Conservation (phyloP, 2,329 filamentous ascomycete genomes). For the Diplodia mutila region DNA sequence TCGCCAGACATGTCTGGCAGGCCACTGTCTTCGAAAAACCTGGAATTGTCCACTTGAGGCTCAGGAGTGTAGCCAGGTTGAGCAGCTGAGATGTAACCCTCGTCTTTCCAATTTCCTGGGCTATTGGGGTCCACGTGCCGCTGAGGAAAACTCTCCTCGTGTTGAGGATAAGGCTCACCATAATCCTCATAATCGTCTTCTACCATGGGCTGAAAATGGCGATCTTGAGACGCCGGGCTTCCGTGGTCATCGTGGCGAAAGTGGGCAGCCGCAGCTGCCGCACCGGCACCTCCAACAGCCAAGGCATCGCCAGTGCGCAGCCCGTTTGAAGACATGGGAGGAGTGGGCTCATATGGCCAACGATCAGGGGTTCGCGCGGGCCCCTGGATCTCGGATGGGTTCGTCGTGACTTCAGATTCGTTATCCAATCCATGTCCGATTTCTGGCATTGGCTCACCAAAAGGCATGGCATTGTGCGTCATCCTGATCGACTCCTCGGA, state of each 20-base stretch:
- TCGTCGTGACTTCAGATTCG: constrained; percentile 73
- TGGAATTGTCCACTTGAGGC: constrained; percentile 48
- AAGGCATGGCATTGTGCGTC: constrained; percentile 71
- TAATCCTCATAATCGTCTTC: constrained; percentile 45
- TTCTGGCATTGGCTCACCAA: constrained; percentile 73
- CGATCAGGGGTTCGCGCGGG: constrained; percentile 59
- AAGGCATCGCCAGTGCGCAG: constrained; percentile 41
- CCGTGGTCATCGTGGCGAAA: constrained; percentile 33
- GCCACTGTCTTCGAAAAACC: constrained; percentile 60
- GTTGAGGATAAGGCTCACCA: constrained; percentile 35
- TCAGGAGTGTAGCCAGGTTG: constrained; percentile 58
- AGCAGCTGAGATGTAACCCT: constrained; percentile 86
- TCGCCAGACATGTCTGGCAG: constrained; percentile 56
- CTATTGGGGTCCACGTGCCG: constrained; percentile 40
- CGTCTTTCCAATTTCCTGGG: constrained; percentile 68
- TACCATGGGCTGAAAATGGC: constrained; percentile 41
- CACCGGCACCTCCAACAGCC: constrained; percentile 58
- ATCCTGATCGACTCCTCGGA: constrained; percentile 57
- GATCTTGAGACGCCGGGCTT: constrained; percentile 33
- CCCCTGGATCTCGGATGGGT: constrained; percentile 81
- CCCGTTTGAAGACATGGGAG: constrained; percentile 42
- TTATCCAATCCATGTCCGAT: constrained; percentile 67
- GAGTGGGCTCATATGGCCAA: constrained; percentile 62
- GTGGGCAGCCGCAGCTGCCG: constrained; percentile 53
- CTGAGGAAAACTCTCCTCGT: constrained; percentile 5